Evolutionary conservation across 495 filamentous ascomycete genomes (phyloP), one percentile per base, ranked within the genome.

Genomic region (Podospora anserina): DNA sequence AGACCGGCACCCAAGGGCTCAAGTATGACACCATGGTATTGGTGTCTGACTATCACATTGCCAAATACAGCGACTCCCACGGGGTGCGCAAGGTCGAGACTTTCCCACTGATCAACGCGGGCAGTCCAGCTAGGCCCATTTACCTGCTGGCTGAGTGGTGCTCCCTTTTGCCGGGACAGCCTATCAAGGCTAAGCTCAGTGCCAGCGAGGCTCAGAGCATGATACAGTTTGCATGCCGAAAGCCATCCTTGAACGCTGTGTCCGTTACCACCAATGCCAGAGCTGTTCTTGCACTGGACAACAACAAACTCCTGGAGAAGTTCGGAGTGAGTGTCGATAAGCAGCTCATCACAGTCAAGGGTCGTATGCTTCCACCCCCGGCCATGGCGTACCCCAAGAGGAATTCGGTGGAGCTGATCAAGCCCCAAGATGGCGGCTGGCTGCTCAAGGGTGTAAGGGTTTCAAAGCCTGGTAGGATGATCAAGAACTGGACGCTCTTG

Each of bases 101-200:
- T 0, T 67, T 85, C 6, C 91, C 92, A 0, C 82, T 94, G 4
- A 78, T 97, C 66, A 93, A 96, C 72, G 82, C 90, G 15, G 91
- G 91, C 5, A 88, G 77, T 19, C 73, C 64, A 1, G 75, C 80
- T 0, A 84, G 82, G 26, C 89, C 92, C 0, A 80, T 79, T 23
- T 94, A 90, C 70, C 71, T 92, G 59, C 88, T 92, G 0, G 82
- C 87, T 1, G 91, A 96, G 69, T 77, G 89, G 5, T 88, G 89
- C 71, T 72, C 72, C 2, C 84, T 96, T 7, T 69, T 88, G 4
- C 84, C 87, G 7, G 92, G 92, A 0, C 92, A 97, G 73, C 71
- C 85, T 11, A 75, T 88, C 16, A 81, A 82, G 66, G 72, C 79
- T 1, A 87, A 88, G 75, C 81, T 92, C 26, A 76, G 72, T 16